These are phyloP conservation scores for Vicia sativa DNA, from an alignment of 306 rosid species.

Conservation along the genomic window DNA sequence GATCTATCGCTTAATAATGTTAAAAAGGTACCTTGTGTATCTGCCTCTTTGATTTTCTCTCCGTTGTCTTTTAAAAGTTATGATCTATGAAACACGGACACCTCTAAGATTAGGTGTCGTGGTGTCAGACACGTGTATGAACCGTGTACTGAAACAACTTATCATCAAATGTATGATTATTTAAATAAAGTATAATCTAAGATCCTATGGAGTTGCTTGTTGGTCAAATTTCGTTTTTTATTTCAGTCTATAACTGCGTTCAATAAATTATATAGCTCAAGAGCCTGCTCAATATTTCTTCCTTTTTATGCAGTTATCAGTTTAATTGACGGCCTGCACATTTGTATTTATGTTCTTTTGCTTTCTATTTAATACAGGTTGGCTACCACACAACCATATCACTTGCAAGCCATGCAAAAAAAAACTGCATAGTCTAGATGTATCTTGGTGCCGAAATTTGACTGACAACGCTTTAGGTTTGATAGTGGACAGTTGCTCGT, in stretches of 20 bases:
- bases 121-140: too few species aligned
- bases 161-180: conserved; percentile 2
- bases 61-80: conserved; percentile 7
- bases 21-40: conserved; percentile 54
- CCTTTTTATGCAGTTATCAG: conserved; percentile 20
- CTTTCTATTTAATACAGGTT: conserved; percentile 60
- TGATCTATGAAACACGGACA: too few species aligned
- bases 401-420: conserved; percentile 60
- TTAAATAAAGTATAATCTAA: not conserved
- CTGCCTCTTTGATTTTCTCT: conserved; percentile 11
- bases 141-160: too few species aligned
- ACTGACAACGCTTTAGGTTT: conserved; percentile 77
- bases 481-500: conserved; percentile 78
- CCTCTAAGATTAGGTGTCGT: too few species aligned
- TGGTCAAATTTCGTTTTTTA: not conserved
- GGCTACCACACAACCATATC: conserved; percentile 67
- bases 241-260: not conserved
- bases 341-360: conserved; percentile 10
- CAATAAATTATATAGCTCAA: conserved; percentile 25
- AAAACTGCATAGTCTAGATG: conserved; percentile 68
- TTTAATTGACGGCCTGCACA: conserved; percentile 13
- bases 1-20: conserved; percentile 78
- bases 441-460: conserved; percentile 87
- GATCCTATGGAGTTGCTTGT: not conserved
- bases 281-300: conserved; percentile 21